These are phyloP conservation scores for Laburnicola sp. DNA, from an alignment of 2,329 filamentous ascomycete species.

Conservation along the genomic window DNA sequence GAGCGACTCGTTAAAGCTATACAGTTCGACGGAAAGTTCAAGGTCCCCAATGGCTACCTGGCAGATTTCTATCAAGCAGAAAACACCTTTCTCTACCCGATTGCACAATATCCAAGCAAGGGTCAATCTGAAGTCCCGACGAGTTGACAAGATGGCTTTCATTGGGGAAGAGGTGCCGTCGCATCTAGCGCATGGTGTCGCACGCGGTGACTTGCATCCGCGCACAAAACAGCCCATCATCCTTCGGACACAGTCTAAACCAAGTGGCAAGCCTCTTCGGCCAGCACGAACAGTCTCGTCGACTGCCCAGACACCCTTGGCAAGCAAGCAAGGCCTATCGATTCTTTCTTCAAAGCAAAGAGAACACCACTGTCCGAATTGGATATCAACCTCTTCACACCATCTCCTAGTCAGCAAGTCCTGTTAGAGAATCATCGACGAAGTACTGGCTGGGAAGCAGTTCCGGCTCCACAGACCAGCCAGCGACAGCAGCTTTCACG, in stretches of 20 bases:
- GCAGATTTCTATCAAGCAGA: slow-evolving; percentile 84
- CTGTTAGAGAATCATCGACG: slow-evolving; percentile 58
- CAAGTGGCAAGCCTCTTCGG: slow-evolving; percentile 41
- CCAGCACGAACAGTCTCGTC: slow-evolving; percentile 38
- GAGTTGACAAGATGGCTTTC: slow-evolving; percentile 72
- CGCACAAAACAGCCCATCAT: slow-evolving; percentile 74
- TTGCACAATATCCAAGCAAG: slow-evolving; percentile 69
- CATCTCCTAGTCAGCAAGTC: slow-evolving; percentile 66
- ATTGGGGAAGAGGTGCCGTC: slow-evolving; percentile 75
- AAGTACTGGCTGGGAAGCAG: slow-evolving; percentile 59
- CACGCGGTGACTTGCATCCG: slow-evolving; percentile 81
- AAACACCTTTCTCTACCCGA: slow-evolving; percentile 89
- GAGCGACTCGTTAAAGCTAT: slow-evolving; percentile 81
- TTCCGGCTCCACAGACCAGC: slow-evolving; percentile 50
- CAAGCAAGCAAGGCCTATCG: slow-evolving; percentile 65
- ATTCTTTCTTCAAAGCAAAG: slow-evolving; percentile 66
- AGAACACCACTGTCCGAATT: slow-evolving; percentile 67
- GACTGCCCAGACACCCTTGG: slow-evolving; percentile 49
- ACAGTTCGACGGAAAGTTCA: slow-evolving; percentile 85
- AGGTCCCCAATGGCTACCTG: slow-evolving; percentile 78
- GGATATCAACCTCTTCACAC: slow-evolving; percentile 68
- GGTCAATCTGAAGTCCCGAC: slow-evolving; percentile 72
- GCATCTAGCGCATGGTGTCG: slow-evolving; percentile 71
- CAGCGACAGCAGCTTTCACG: slow-evolving; percentile 27
- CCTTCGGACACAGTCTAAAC: slow-evolving; percentile 35